Evolutionary conservation across 768 basidiomycete species (phyloP).

Genomic region (Neoboletus brunneissimus): DNA sequence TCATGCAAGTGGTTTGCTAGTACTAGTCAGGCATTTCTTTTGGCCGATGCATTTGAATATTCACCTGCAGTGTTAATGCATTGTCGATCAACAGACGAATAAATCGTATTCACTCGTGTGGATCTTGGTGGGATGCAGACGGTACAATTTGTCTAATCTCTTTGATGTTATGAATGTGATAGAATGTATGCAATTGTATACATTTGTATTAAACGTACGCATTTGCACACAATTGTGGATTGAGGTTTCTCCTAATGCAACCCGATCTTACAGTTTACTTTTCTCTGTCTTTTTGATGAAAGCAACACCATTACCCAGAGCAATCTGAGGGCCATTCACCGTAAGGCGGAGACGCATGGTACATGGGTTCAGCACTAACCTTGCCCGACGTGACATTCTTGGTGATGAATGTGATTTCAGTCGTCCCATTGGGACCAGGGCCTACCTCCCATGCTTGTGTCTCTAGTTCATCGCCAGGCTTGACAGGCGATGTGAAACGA

Average conservation of each 20-base stretch:
- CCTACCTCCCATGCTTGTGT: constrained; percentile 79
- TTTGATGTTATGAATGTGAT: too few relatives aligned
- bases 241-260: not conserved
- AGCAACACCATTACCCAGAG: constrained; percentile 61
- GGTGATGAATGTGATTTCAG: constrained; percentile 60
- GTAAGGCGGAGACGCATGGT: not conserved
- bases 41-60: too few relatives aligned
- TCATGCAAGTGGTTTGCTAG: too few relatives aligned
- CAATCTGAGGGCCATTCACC: constrained; percentile 34
- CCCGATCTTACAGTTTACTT: constrained; percentile 38
- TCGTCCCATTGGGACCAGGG: constrained; percentile 53
- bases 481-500: constrained; percentile 80
- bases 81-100: too few relatives aligned
- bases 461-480: constrained; percentile 78
- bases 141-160: too few relatives aligned
- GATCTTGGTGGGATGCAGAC: too few relatives aligned
- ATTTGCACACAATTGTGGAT: too few relatives aligned
- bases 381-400: constrained; percentile 61
- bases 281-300: constrained; percentile 53
- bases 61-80: too few relatives aligned
- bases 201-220: too few relatives aligned
- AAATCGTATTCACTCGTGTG: too few relatives aligned
- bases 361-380: constrained; percentile 31
- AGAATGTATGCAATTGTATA: too few relatives aligned
- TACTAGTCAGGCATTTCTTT: too few relatives aligned